Percentiles rank a stretch among this genome's conserved stretches.
These are phyloP conservation scores for Pseudogymnoascus sp. DNA, from an alignment of 2,329 filamentous ascomycete genomes.

Conservation along the genomic window DNA sequence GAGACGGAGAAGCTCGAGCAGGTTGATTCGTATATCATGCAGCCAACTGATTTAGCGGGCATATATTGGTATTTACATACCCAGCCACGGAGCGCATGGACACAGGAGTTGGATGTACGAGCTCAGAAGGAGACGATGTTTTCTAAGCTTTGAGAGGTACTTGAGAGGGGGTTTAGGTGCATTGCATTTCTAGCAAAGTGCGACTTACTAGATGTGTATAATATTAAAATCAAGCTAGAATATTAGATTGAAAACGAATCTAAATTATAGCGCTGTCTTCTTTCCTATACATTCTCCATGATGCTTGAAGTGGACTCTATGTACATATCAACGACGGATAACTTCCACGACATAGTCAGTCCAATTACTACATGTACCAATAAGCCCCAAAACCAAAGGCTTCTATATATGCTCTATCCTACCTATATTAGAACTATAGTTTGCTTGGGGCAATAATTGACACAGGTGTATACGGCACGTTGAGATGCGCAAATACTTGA, in stretches of 20 bases:
- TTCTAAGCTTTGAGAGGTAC: constrained; percentile 12
- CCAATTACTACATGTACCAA: neutral
- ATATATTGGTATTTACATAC: constrained; percentile 76
- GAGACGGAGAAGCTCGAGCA: constrained; percentile 19
- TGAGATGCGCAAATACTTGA: constrained; percentile 16
- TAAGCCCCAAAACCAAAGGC: neutral
- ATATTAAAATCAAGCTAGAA: neutral
- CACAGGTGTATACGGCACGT: constrained; percentile 16
- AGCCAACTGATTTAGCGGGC: constrained; percentile 60
- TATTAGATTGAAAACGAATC: neutral
- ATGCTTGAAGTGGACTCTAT: neutral
- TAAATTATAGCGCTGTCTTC: neutral
- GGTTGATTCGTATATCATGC: constrained; percentile 16
- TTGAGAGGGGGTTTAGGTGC: too few relatives aligned
- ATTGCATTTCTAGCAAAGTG: neutral
- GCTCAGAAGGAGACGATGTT: constrained; percentile 20
- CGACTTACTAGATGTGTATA: neutral
- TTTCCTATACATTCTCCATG: neutral
- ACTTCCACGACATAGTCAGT: neutral
- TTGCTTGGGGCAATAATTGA: constrained; percentile 9
- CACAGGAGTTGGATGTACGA: constrained; percentile 70
- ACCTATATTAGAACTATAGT: neutral
- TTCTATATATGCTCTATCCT: neutral
- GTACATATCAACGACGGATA: neutral
- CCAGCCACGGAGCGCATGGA: constrained; percentile 69